Base-by-base conservation (phyloP, 73 alveolate genomes). In the Stentor coeruleus region DNA sequence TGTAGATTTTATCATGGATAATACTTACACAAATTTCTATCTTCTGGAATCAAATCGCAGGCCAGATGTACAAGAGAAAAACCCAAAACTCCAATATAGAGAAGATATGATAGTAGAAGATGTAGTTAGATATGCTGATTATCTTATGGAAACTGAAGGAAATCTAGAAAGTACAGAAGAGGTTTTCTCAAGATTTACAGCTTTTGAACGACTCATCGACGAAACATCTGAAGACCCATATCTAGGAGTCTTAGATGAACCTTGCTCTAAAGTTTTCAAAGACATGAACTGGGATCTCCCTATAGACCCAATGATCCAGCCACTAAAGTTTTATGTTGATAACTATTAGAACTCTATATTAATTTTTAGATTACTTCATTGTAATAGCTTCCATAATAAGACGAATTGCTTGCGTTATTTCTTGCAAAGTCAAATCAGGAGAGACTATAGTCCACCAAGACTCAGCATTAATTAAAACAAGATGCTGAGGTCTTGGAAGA, bases 1-100 rank as follows among this genome's bases (percentile, higher is more conserved):
- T 20, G 58, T 75, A n/a, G 83, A 75, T 38, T 75, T 75, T 31
- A 75, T 75, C 6, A n/a, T 75, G 2, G 83, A 75, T 35, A 66
- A 37, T 2, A 36, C 59, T n/a, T 2, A 37, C 2, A 20, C 33
- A 75, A 75, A 75, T 38, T 26, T 75, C 33, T 75, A 75, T 33
- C 39, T 75, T 20, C 38, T 75, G 3, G 83, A 75, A 75, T n/a
- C 72, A 20, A 75, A 75, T 75, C 26, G 83, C 26, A 75, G 72
- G 84, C 83, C 83, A 37, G 72, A 75, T 2, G 59, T 75, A 28
- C 33, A 38, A 33, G 83, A 75, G 39, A 75, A 75, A 75, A 75
- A 37, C 31, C 83, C 59, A n/a, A 66, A 75, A 37, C 33, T 75
- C 14, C 59, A 75, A 38, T 75, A 75, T 75, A 31, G 83, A 15